These are phyloP conservation scores for Pythium pectinolyticum DNA, from an alignment of 352 stramenopile genomes.

Conservation along the genomic window DNA sequence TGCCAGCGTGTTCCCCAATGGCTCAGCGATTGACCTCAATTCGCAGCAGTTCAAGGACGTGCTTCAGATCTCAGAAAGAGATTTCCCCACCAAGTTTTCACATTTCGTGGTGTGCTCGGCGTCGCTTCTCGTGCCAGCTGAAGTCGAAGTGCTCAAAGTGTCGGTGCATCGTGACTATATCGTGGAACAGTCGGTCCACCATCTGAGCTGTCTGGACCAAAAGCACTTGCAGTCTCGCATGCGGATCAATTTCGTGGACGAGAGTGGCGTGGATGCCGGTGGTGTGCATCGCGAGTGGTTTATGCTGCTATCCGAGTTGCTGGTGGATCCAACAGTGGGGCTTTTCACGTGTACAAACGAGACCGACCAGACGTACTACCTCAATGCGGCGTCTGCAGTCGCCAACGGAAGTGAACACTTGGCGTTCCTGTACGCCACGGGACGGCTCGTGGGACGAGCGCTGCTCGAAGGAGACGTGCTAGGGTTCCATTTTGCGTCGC, in stretches of 20 bases:
- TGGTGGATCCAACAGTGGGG: conserved; percentile 47
- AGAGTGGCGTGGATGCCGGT: conserved; percentile 56
- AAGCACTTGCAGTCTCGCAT: conserved; percentile 37
- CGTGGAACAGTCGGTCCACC: conserved; percentile 53
- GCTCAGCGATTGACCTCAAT: conserved; percentile 7
- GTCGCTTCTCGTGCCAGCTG: conserved; percentile 37
- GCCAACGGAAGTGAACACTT: conserved; percentile 74
- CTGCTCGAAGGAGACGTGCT: conserved; percentile 93
- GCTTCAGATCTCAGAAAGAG: conserved; percentile 33
- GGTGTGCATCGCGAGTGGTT: conserved; percentile 74
- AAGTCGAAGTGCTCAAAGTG: conserved; percentile 47
- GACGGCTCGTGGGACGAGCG: conserved; percentile 57
- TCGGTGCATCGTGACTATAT: conserved; percentile 42
- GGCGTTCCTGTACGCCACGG: conserved; percentile 60
- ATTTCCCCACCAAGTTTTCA: conserved; percentile 54
- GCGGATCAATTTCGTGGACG: conserved; percentile 55
- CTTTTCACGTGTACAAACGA: conserved; percentile 58
- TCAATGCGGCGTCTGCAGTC: conserved; percentile 63
- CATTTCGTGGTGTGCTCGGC: conserved; percentile 47
- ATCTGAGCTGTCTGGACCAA: conserved; percentile 43
- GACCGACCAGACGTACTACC: conserved; percentile 58
- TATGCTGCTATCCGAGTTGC: conserved; percentile 69
- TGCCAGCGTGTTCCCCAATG: conserved; percentile 21
- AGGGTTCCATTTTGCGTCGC: conserved; percentile 91
- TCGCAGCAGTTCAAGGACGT: conserved; percentile 22